A percentile compares a stretch with the other conserved stretches of the same genome.
Conservation (phyloP, 495 filamentous ascomycete species). For the Trypethelium eluteriae region DNA sequence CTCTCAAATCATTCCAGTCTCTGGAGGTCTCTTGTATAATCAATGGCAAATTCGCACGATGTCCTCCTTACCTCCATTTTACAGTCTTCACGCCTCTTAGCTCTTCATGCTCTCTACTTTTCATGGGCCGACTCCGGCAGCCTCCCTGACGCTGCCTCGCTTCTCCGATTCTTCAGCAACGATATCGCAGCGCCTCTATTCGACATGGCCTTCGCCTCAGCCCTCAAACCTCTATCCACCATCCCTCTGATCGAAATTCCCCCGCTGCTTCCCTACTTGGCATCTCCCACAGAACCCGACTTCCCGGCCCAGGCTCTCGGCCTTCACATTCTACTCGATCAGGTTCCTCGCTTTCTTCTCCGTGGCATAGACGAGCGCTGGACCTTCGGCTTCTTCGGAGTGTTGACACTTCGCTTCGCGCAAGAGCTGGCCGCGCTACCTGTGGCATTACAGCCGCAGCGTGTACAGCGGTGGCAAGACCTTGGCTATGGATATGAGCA, state of each 20-base stretch:
- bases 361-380: constrained; percentile 25
- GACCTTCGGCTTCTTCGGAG: constrained; percentile 24
- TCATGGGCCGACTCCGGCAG: neutral
- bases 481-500: constrained; percentile 21
- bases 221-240: neutral
- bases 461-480: neutral
- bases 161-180: neutral
- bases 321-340: constrained; percentile 26
- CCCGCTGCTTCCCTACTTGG: neutral
- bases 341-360: constrained; percentile 22
- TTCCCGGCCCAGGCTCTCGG: constrained; percentile 25
- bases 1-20: no score
- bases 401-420: constrained; percentile 19
- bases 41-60: neutral
- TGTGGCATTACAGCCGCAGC: constrained; percentile 16
- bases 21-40: neutral
- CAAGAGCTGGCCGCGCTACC: constrained; percentile 18
- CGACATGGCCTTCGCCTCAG: neutral
- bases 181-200: neutral
- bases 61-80: neutral
- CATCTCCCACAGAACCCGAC: constrained; percentile 15
- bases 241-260: neutral
- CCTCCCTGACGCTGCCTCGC: neutral
- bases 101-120: neutral
- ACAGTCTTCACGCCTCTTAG: neutral